Evolutionary conservation across 805 yeast genomes (phyloP).

Genomic region (Monosporozyma siamensis): DNA sequence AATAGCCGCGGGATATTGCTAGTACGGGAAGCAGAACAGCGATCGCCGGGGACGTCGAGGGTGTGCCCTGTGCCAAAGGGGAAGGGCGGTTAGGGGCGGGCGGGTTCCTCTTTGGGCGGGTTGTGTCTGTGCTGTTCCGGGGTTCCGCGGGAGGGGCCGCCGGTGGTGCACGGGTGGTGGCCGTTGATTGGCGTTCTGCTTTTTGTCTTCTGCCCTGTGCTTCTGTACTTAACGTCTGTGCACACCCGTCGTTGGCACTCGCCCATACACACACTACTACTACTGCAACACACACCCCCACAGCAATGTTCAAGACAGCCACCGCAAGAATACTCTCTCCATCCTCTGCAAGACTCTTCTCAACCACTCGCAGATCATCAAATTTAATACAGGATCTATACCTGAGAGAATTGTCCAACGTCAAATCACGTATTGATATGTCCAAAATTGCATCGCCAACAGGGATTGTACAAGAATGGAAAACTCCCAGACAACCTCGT

Average conservation of each 20-base stretch:
- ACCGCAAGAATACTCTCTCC: neutral
- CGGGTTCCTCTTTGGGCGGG: too few species aligned
- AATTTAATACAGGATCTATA: constrained; percentile 76
- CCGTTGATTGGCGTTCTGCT: neutral
- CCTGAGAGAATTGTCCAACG: constrained; percentile 75
- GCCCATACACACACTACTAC: too few species aligned
- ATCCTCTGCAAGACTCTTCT: constrained; percentile 3
- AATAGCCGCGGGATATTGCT: too few species aligned
- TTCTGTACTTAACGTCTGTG: too few species aligned
- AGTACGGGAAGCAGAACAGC: too few species aligned
- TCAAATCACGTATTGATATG: constrained; percentile 54
- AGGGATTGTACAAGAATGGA: constrained; percentile 68
- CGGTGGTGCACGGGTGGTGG: neutral
- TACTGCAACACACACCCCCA: neutral
- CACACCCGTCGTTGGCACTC: too few species aligned
- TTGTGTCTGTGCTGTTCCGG: too few species aligned
- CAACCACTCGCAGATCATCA: neutral
- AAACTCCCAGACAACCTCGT: constrained; percentile 68
- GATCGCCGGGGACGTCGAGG: too few species aligned
- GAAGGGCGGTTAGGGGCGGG: too few species aligned
- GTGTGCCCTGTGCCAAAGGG: too few species aligned
- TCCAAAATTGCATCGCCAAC: neutral
- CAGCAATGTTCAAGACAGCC: neutral
- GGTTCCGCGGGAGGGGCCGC: neutral
- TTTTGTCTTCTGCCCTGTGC: neutral